phyloP scores from a whole-genome alignment of 768 basidiomycete genomes.

The Rhizopogon sp. region DNA sequence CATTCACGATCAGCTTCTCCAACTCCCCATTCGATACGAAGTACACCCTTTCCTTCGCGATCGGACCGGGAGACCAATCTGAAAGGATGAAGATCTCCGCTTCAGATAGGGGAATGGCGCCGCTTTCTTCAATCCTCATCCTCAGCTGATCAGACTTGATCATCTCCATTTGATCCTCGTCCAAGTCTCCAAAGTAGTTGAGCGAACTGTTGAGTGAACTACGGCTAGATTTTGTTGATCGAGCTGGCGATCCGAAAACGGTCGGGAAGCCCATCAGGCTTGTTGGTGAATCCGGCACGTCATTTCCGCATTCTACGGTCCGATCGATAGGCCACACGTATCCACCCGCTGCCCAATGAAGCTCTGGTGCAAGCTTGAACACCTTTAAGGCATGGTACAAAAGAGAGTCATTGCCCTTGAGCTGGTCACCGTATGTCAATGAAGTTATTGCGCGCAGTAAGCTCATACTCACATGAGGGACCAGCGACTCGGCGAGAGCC shows the following conservation, averaged over 20 bases:
- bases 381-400: slow-evolving; percentile 74
- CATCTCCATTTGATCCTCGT: slow-evolving; percentile 31
- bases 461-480: slow-evolving; percentile 54
- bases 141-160: slow-evolving; percentile 36
- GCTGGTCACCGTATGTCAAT: slow-evolving; percentile 30
- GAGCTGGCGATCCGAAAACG: slow-evolving; percentile 17
- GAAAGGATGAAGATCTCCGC: slow-evolving; percentile 58
- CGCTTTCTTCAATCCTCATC: slow-evolving; percentile 57
- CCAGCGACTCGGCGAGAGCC: slow-evolving; percentile 60
- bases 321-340: slow-evolving; percentile 77
- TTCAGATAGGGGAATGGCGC: slow-evolving; percentile 58
- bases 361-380: slow-evolving; percentile 68
- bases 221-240: slow-evolving; percentile 29
- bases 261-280: slow-evolving; percentile 20
- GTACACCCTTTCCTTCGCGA: slow-evolving; percentile 64
- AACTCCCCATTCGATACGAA: slow-evolving; percentile 63
- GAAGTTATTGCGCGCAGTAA: not conserved
- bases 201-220: slow-evolving; percentile 47
- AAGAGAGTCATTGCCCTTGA: slow-evolving; percentile 73
- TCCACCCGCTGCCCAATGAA: slow-evolving; percentile 80
- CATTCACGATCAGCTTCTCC: slow-evolving; percentile 73
- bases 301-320: slow-evolving; percentile 56
- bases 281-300: slow-evolving; percentile 29
- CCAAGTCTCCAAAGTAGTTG: slow-evolving; percentile 36
- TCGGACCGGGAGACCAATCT: slow-evolving; percentile 42